phyloP scores from a whole-genome alignment of 2,329 filamentous ascomycete genomes.

The Pseudovirgaria hyperparasitica region DNA sequence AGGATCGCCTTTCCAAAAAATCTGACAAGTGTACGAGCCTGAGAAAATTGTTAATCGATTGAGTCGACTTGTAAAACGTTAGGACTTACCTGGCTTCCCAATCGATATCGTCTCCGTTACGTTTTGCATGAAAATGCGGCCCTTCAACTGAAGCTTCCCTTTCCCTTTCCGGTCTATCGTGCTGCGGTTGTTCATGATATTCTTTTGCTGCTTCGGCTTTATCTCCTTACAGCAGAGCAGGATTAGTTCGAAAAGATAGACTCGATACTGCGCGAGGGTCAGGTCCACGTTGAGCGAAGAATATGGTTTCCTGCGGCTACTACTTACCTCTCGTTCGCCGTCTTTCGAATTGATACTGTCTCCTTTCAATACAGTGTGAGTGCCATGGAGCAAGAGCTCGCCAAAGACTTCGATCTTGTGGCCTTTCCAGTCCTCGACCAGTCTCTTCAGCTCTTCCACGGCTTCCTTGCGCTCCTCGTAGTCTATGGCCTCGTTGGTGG shows the following conservation, averaged over 20 bases:
- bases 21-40: conserved; percentile 92
- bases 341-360: conserved; percentile 64
- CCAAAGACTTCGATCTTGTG: conserved; percentile 87
- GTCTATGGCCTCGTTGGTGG: conserved; percentile 84
- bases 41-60: conserved; percentile 3
- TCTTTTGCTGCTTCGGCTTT: conserved; percentile 67
- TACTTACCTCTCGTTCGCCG: conserved; percentile 75
- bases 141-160: conserved; percentile 73
- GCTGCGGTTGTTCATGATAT: conserved; percentile 56
- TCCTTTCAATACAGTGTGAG: conserved; percentile 79
- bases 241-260: conserved; percentile 93
- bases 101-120: conserved; percentile 88
- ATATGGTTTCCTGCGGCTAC: background rate
- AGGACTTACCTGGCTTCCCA: conserved; percentile 67
- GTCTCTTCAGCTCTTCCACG: conserved; percentile 62
- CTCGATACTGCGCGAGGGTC: conserved; percentile 59
- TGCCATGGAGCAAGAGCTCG: conserved; percentile 73
- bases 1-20: conserved; percentile 96
- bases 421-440: conserved; percentile 96
- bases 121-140: conserved; percentile 97
- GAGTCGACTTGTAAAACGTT: background rate
- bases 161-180: conserved; percentile 61
- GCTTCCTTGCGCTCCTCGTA: conserved; percentile 75
- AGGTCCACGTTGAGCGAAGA: background rate
- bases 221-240: conserved; percentile 94